Conservation (phyloP, 352 stramenopile genomes). For the Globisporangium lucens region DNA sequence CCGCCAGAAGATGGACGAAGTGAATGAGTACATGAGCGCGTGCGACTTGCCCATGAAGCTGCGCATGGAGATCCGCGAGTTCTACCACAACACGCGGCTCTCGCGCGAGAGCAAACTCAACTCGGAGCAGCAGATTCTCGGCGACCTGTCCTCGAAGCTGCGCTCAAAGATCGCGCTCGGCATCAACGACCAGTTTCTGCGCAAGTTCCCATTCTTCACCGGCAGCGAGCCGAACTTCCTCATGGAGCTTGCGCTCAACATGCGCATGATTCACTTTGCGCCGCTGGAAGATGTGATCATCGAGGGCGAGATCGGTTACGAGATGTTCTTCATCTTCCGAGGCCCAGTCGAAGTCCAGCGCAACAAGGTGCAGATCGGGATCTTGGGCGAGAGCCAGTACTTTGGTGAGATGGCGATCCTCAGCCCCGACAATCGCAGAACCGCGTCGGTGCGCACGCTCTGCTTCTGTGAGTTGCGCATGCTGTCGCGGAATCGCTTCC, state of each 20-base stretch:
- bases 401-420: slow-evolving; percentile 85
- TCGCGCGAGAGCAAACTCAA: slow-evolving; percentile 68
- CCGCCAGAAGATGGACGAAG: slow-evolving; percentile 71
- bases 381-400: slow-evolving; percentile 79
- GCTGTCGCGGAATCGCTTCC: slow-evolving; percentile 75
- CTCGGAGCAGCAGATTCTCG: slow-evolving; percentile 69
- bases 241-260: slow-evolving; percentile 77
- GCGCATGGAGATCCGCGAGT: slow-evolving; percentile 78
- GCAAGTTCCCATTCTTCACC: slow-evolving; percentile 81
- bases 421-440: slow-evolving; percentile 69
- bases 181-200: slow-evolving; percentile 80
- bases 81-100: slow-evolving; percentile 76
- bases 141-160: slow-evolving; percentile 62
- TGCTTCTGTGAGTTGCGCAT: slow-evolving; percentile 83
- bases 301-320: slow-evolving; percentile 76
- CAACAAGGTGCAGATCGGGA: slow-evolving; percentile 50
- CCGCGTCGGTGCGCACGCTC: slow-evolving; percentile 65
- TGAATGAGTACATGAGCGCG: slow-evolving; percentile 83
- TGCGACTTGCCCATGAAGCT: slow-evolving; percentile 68
- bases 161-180: slow-evolving; percentile 78
- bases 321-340: slow-evolving; percentile 88
- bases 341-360: slow-evolving; percentile 71
- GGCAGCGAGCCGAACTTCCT: slow-evolving; percentile 78
- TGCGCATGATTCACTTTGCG: slow-evolving; percentile 82
- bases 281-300: slow-evolving; percentile 77